These are phyloP conservation scores for Endoconidiophora laricicola DNA, from an alignment of 2,329 filamentous ascomycete genomes.

Conservation along the genomic window DNA sequence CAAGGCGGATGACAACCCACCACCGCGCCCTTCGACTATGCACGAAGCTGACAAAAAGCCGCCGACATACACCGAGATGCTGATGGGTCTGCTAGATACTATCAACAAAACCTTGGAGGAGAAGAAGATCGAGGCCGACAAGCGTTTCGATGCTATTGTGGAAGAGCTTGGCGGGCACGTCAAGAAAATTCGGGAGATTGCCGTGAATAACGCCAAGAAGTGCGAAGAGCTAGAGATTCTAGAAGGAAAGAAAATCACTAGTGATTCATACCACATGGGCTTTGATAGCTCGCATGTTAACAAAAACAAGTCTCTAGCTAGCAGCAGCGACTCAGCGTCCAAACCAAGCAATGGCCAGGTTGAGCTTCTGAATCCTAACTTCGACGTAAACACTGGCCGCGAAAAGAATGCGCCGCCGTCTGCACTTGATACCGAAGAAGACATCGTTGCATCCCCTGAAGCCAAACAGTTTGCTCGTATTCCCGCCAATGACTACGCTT, in stretches of 20 bases:
- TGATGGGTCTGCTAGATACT: conserved; percentile 87
- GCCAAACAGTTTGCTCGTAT: conserved; percentile 75
- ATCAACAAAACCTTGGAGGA: conserved; percentile 75
- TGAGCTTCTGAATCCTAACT: conserved; percentile 40
- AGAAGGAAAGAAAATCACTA: conserved; percentile 82
- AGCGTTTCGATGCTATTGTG: conserved; percentile 59
- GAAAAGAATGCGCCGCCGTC: conserved; percentile 11
- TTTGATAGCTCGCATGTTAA: conserved; percentile 76
- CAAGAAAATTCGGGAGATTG: conserved; percentile 59
- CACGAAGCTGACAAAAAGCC: conserved; percentile 57
- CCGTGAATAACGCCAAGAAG: conserved; percentile 57
- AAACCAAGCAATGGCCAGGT: conserved; percentile 5
- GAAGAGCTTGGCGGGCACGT: conserved; percentile 62
- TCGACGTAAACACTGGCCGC: conserved; percentile 16
- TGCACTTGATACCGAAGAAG: conserved; percentile 42
- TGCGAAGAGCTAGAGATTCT: conserved; percentile 70
- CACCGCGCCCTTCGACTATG: conserved; percentile 60
- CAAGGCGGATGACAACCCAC: conserved; percentile 57
- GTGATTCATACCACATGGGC: conserved; percentile 71
- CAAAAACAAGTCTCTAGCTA: conserved; percentile 34
- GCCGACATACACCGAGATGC: conserved; percentile 90
- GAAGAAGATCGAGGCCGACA: conserved; percentile 44
- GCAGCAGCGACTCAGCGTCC: conserved; percentile 31
- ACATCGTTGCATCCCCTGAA: conserved; percentile 57
- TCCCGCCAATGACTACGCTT: conserved; percentile 53